phyloP scores from a whole-genome alignment of 176 grass and related monocot genomes.

The Cenchrus fungigraminus region DNA sequence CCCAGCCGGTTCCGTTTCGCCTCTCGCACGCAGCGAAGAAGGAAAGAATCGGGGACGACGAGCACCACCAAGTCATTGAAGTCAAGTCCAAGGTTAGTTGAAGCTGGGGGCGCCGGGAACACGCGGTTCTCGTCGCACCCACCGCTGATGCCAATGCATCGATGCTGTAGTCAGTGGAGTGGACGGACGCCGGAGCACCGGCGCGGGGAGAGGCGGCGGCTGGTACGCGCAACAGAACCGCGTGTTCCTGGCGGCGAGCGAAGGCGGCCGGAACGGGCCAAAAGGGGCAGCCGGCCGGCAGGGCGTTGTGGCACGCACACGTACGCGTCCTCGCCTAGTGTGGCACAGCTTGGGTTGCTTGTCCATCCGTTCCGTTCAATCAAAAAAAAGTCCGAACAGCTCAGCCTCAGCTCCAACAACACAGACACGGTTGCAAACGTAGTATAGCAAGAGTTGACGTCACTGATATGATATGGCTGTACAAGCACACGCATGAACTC shows the following conservation, averaged over 20 bases:
- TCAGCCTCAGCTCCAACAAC: background rate
- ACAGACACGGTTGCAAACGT: background rate
- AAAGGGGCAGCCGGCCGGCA: background rate
- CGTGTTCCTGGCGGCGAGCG: background rate
- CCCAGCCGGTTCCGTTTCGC: constrained; percentile 1
- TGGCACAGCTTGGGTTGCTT: background rate
- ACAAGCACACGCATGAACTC: background rate
- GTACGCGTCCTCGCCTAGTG: background rate
- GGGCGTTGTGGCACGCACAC: background rate
- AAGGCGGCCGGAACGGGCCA: background rate
- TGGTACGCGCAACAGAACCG: background rate
- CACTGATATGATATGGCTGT: background rate
- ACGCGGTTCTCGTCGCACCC: background rate
- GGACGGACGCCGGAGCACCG: background rate
- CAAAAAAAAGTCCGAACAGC: background rate
- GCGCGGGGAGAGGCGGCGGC: background rate
- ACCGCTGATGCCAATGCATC: background rate
- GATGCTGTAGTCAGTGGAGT: background rate
- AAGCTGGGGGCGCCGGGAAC: background rate
- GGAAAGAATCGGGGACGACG: background rate
- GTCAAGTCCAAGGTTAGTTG: background rate
- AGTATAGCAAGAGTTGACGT: background rate
- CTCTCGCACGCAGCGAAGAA: background rate
- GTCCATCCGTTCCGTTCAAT: background rate
- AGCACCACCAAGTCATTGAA: too few species aligned